Evolutionary conservation across 2,329 filamentous ascomycete species (phyloP).

Genomic region (Fusarium oligoseptatum): DNA sequence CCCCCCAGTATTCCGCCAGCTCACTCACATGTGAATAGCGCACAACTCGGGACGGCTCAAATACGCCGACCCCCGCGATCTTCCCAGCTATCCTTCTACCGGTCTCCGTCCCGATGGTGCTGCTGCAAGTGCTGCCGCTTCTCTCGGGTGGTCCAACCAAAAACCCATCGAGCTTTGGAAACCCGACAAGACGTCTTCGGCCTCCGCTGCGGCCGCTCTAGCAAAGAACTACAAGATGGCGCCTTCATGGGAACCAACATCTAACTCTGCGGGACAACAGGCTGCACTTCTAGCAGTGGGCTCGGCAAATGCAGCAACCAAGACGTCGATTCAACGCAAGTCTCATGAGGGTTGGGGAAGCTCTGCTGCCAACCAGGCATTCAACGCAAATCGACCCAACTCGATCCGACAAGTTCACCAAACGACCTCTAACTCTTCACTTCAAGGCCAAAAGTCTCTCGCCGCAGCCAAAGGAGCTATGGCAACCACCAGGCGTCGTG

Average conservation of each 20-base stretch:
- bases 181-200: slow-evolving; percentile 68
- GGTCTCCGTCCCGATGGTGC: slow-evolving; percentile 69
- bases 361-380: slow-evolving; percentile 78
- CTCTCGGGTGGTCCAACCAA: slow-evolving; percentile 78
- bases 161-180: slow-evolving; percentile 76
- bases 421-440: slow-evolving; percentile 50
- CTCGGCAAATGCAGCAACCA: slow-evolving; percentile 52
- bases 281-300: slow-evolving; percentile 76
- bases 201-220: slow-evolving; percentile 59
- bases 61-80: slow-evolving; percentile 78
- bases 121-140: slow-evolving; percentile 81
- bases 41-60: slow-evolving; percentile 65
- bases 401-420: slow-evolving; percentile 42
- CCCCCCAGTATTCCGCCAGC: slow-evolving; percentile 24
- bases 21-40: slow-evolving; percentile 40
- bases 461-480: slow-evolving; percentile 84
- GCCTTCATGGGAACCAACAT: slow-evolving; percentile 72
- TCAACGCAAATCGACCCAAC: slow-evolving; percentile 56
- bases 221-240: slow-evolving; percentile 59
- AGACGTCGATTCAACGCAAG: slow-evolving; percentile 31
- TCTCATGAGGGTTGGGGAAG: slow-evolving; percentile 66
- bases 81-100: slow-evolving; percentile 80
- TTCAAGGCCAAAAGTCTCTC: slow-evolving; percentile 75
- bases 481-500: slow-evolving; percentile 69
- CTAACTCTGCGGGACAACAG: slow-evolving; percentile 76